Evolutionary conservation across 2,329 filamentous ascomycete genomes (phyloP), one percentile per base, ranked within the genome.

Genomic region (Penicillium janthinellum): DNA sequence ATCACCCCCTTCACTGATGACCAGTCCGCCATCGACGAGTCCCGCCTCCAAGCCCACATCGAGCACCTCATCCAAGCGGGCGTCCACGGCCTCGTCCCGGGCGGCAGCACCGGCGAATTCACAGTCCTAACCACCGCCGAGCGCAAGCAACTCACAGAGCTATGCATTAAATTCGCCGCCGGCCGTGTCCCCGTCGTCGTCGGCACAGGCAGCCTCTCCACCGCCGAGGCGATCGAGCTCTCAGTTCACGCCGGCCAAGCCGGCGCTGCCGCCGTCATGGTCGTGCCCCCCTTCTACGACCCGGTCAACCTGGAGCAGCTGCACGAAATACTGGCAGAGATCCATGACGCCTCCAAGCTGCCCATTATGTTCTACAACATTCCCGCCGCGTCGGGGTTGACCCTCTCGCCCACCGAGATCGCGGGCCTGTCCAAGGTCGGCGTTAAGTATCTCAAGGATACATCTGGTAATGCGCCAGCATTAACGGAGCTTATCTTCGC

Each of bases 361-460:
- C 79, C 80, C 0, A 81, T 83, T 28, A 72, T 82, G 61, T 83
- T 79, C 70, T 83, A 83, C 70, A 82, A 83, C 60, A 83, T 83
- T 48, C 82, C 82, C 2, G 76, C 78, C 0, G 82, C 81, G 0
- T 78, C 71, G 20, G 81, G 82, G 0, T 54, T 82, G 1, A 78
- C 65, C 1, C 71, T 83, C 1, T 71, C 73, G 0, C 80, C 81
- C 0, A 50, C 65, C 0, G 74, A 83, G 56, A 73, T 83, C 10
- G 81, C 80, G 1, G 72, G 72, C 0, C 70, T 84, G 2, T 75
- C 72, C 3, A 74, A 79, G 5, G 75, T 80, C 0, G 81, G 82
- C 11, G 81, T 83, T 4, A 78, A 77, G 64, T 82, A 82, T 60
- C 67, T 83, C 34, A 84, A 84, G 67, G 82, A 84, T 64, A 83